Evolutionary conservation across 257 asterid genomes (phyloP).

Genomic region (Voacanga thouarsii): DNA sequence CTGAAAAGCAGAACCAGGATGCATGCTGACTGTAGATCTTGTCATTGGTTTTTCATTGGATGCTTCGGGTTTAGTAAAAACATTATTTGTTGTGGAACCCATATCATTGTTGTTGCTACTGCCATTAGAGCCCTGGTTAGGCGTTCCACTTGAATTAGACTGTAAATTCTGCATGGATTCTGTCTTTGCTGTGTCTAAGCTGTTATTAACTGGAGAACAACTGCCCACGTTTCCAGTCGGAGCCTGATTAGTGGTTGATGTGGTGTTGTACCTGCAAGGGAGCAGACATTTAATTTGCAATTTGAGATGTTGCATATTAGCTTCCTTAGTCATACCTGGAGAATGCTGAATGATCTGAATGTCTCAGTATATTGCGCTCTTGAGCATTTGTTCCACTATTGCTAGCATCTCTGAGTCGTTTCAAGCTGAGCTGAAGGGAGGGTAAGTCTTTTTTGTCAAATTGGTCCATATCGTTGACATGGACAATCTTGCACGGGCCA

Average conservation of each 20-base stretch:
- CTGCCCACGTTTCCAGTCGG: conserved; percentile 44
- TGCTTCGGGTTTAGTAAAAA: conserved; percentile 29
- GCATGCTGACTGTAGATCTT: conserved; percentile 23
- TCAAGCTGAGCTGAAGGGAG: conserved; percentile 38
- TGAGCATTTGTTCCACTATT: conserved; percentile 32
- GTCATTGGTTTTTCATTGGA: conserved; percentile 19
- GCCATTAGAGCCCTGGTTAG: conserved; percentile 44
- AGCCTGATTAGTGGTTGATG: conserved; percentile 35
- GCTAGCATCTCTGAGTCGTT: conserved; percentile 29
- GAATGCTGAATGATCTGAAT: conserved; percentile 48
- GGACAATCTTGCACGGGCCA: conserved; percentile 21
- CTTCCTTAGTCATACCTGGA: conserved; percentile 29
- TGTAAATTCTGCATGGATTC: conserved; percentile 33
- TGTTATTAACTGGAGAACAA: conserved; percentile 43
- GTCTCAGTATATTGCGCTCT: conserved; percentile 42
- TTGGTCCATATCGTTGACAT: conserved; percentile 22
- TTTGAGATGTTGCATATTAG: not conserved
- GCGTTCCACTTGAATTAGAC: conserved; percentile 38
- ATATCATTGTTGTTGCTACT: conserved; percentile 46
- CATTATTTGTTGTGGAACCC: conserved; percentile 52
- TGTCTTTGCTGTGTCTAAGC: conserved; percentile 40
- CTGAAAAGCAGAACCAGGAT: conserved; percentile 32
- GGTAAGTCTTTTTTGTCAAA: conserved; percentile 29
- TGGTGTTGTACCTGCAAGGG: conserved; percentile 38
- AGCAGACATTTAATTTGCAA: not conserved